Conservation (phyloP, 768 basidiomycete species). For the Tulasnella sp. region DNA sequence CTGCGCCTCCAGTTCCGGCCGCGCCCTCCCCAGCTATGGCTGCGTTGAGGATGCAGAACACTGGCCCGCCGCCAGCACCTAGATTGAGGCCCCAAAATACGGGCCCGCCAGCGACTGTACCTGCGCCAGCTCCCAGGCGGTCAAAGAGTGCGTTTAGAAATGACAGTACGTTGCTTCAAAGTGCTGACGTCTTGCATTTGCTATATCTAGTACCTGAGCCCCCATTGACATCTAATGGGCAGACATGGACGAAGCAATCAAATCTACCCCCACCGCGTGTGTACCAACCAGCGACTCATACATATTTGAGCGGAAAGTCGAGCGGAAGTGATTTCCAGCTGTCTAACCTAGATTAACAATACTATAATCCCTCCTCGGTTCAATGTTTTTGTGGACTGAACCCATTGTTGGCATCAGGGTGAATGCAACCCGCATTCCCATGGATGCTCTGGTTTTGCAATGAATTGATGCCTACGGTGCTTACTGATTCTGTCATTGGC, state of each 20-base stretch:
- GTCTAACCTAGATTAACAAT: neutral
- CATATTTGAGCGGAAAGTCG: constrained; percentile 55
- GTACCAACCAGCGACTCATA: constrained; percentile 40
- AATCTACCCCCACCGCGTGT: constrained; percentile 71
- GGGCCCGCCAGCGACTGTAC: too few species aligned
- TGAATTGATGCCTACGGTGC: too few species aligned
- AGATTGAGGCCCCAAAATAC: too few species aligned
- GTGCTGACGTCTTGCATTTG: neutral
- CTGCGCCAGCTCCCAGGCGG: too few species aligned
- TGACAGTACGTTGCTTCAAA: neutral
- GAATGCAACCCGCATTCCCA: too few species aligned
- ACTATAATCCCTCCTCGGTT: too few species aligned
- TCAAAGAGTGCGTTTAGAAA: neutral
- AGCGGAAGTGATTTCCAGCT: constrained; percentile 53
- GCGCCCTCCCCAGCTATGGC: constrained; percentile 37
- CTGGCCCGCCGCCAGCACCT: neutral
- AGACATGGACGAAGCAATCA: constrained; percentile 58
- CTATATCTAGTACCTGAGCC: constrained; percentile 39
- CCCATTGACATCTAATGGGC: constrained; percentile 52
- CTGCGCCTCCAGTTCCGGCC: constrained; percentile 32
- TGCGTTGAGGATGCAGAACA: constrained; percentile 16
- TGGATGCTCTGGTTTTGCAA: too few species aligned
- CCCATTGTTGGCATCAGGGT: too few species aligned
- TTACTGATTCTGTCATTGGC: too few species aligned
- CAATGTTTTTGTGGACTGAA: too few species aligned